These are phyloP conservation scores for Trichothecium roseum DNA, from an alignment of 2,329 filamentous ascomycete genomes.

Conservation along the genomic window DNA sequence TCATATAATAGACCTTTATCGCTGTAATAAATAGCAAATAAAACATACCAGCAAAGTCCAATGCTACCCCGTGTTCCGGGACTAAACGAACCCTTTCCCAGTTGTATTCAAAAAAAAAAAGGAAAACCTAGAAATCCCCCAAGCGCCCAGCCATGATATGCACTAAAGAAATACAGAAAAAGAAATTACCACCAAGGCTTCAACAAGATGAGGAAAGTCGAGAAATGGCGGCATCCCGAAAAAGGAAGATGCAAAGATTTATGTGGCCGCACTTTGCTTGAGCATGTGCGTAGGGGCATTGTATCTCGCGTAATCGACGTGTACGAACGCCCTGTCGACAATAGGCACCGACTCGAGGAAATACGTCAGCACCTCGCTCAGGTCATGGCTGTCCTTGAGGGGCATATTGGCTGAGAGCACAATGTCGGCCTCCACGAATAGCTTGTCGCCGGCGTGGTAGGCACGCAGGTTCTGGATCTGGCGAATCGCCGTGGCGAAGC, in stretches of 20 bases:
- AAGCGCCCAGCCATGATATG: too few relatives aligned
- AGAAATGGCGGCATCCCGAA: too few relatives aligned
- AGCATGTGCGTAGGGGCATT: constrained; percentile 51
- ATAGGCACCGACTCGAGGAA: constrained; percentile 76
- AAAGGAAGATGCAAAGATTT: too few relatives aligned
- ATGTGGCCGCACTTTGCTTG: constrained; percentile 14
- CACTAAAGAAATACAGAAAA: too few relatives aligned
- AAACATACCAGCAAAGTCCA: too few relatives aligned
- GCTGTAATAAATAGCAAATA: too few relatives aligned
- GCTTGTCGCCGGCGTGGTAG: constrained; percentile 76
- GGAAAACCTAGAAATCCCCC: too few relatives aligned
- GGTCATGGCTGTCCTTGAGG: constrained; percentile 70
- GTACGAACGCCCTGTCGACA: constrained; percentile 63
- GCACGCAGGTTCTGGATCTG: constrained; percentile 79
- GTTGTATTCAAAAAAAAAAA: too few relatives aligned
- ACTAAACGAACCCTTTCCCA: too few relatives aligned
- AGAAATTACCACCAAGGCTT: too few relatives aligned
- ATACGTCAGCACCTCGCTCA: constrained; percentile 69
- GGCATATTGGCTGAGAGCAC: constrained; percentile 68
- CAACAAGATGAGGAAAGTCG: too few relatives aligned
- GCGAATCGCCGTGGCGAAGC: constrained; percentile 78
- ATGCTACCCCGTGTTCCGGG: too few relatives aligned
- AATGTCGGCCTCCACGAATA: constrained; percentile 74
- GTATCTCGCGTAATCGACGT: constrained; percentile 53
- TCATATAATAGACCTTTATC: neutral